phyloP scores from a whole-genome alignment of 768 basidiomycete genomes.

The Tylopilus intermedius region DNA sequence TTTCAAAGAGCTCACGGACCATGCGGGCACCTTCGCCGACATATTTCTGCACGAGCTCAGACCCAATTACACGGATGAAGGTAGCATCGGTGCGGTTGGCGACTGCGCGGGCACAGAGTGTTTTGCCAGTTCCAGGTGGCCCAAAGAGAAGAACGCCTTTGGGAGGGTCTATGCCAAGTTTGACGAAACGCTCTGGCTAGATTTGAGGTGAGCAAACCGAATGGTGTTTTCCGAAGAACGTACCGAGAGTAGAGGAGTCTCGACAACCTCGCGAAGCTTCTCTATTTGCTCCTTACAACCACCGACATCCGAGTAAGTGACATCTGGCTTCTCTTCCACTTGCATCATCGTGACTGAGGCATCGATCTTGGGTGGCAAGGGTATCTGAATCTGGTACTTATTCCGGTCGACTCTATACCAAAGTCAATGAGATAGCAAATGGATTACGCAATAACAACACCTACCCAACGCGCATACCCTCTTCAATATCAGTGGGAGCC shows the following conservation, averaged over 20 bases:
- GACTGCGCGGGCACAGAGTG: slow-evolving; percentile 95
- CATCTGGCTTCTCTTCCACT: slow-evolving; percentile 97
- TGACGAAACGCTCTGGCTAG: slow-evolving; percentile 98
- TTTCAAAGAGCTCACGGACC: slow-evolving; percentile 98
- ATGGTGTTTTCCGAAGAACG: slow-evolving; percentile 25
- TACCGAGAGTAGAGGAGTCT: slow-evolving; percentile 90
- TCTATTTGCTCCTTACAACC: slow-evolving; percentile 99
- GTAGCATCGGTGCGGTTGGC: slow-evolving; percentile 98
- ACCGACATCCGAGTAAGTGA: slow-evolving; percentile 96
- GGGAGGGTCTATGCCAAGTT: slow-evolving; percentile 97
- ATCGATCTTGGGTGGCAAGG: slow-evolving; percentile 97
- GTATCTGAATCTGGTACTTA: slow-evolving; percentile 98
- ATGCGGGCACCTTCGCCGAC: slow-evolving; percentile 98
- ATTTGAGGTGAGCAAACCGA: slow-evolving; percentile 15
- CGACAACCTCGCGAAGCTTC: slow-evolving; percentile 96
- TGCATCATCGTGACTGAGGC: slow-evolving; percentile 99
- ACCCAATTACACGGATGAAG: slow-evolving; percentile 98
- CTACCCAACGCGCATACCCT: slow-evolving; percentile 99
- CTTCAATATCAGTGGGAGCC: slow-evolving; percentile 96
- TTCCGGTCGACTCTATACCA: slow-evolving; percentile 79
- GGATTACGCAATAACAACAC: slow-evolving; percentile 22
- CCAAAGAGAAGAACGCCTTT: slow-evolving; percentile 96
- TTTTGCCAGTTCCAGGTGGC: slow-evolving; percentile 97
- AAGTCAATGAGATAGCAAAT: slow-evolving; percentile 6
- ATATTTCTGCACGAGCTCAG: slow-evolving; percentile 99